A percentile compares a stretch with the other conserved stretches of the same genome.
Evolutionary conservation across 441 rosid genomes (phyloP).

Genomic region (Pelargonium fulgidum): DNA sequence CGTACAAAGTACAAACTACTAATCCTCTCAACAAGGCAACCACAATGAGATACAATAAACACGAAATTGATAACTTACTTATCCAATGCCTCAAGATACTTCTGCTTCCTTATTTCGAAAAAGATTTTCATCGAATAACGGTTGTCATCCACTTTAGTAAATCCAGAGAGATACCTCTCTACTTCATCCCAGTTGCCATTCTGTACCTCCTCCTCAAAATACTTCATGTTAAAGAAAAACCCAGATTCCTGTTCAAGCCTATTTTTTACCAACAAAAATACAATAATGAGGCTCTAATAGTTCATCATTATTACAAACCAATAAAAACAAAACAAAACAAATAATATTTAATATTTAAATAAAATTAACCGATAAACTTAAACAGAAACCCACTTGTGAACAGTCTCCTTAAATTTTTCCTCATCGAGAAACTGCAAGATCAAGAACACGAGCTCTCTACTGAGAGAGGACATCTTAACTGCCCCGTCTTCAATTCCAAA

Average conservation of each 20-base stretch:
- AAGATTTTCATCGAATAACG: conserved; percentile 85
- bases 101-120: conserved; percentile 79
- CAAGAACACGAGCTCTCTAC: conserved; percentile 74
- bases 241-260: conserved; percentile 86
- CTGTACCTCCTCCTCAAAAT: conserved; percentile 75
- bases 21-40: not conserved
- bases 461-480: conserved; percentile 55
- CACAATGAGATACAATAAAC: not conserved
- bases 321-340: not conserved
- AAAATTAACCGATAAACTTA: not conserved
- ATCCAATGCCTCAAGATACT: conserved; percentile 76
- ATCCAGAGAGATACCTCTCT: conserved; percentile 78
- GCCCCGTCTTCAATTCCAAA: conserved; percentile 36
- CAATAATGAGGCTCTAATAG: not conserved
- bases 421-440: conserved; percentile 82
- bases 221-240: conserved; percentile 65
- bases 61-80: conserved; percentile 35
- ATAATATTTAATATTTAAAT: not conserved
- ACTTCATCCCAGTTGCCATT: conserved; percentile 90
- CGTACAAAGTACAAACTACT: not conserved
- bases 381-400: conserved; percentile 46
- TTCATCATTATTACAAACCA: not conserved
- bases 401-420: conserved; percentile 67
- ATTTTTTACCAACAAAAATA: conserved; percentile 13
- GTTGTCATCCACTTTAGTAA: conserved; percentile 72